Evolutionary conservation across 164 flowering plant species (phyloP).

Genomic region (Dillenia turbinata): DNA sequence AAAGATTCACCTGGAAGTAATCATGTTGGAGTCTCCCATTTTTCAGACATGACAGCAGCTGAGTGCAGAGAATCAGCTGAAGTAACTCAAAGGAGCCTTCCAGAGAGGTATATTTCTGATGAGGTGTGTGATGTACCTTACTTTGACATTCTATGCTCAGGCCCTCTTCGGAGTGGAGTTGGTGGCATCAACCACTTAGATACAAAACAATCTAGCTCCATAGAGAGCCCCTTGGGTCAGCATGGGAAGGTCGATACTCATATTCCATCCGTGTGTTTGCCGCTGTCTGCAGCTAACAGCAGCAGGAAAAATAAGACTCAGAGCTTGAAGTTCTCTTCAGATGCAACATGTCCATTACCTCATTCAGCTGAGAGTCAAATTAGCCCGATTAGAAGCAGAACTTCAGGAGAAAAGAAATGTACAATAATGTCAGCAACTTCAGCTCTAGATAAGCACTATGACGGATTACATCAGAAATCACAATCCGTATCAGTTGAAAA

Average conservation of each 20-base stretch:
- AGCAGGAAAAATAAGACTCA: conserved; percentile 12
- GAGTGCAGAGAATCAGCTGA: too few relatives aligned
- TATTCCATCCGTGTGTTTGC: conserved; percentile 48
- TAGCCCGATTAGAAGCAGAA: conserved; percentile 3
- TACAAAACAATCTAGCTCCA: conserved; percentile 2
- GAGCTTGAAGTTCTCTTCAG: conserved; percentile 16
- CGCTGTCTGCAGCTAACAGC: conserved; percentile 26
- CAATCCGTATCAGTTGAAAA: conserved; percentile 14
- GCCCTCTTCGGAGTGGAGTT: conserved; percentile 37
- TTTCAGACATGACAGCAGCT: too few relatives aligned
- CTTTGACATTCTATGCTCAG: conserved; percentile 43
- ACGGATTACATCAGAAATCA: conserved; percentile 16
- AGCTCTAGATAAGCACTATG: conserved; percentile 7
- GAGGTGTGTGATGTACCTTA: conserved; percentile 16
- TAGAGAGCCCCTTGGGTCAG: conserved; percentile 3
- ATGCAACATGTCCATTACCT: conserved; percentile 8
- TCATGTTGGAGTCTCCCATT: not conserved
- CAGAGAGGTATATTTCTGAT: conserved; percentile 7
- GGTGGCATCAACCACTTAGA: conserved; percentile 18
- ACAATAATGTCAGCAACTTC: conserved; percentile 6
- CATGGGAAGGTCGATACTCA: conserved; percentile 23
- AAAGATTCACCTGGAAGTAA: conserved; percentile 18
- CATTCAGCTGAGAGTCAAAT: conserved; percentile 7
- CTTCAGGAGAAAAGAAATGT: conserved; percentile 8
- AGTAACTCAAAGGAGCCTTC: too few relatives aligned